A percentile compares a stretch with the other conserved stretches of the same genome.
Conservation (phyloP, 2,329 filamentous ascomycete species). For the Leptoxyphium fumago region DNA sequence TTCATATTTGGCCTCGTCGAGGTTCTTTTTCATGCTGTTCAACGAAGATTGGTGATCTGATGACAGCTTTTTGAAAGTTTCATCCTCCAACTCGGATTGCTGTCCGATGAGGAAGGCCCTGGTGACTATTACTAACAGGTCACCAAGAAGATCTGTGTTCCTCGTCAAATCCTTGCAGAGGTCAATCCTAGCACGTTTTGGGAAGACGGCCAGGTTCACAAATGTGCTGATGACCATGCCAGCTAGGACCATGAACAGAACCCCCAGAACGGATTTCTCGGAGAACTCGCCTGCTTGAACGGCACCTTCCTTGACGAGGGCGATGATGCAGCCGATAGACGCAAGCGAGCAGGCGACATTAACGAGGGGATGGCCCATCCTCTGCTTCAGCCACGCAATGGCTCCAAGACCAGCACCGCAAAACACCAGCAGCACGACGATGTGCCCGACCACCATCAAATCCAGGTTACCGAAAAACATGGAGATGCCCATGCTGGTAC, state of each 20-base stretch:
- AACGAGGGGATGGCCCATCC: conserved; percentile 24
- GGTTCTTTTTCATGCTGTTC: conserved; percentile 55
- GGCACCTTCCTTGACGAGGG: conserved; percentile 81
- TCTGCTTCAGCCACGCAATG: conserved; percentile 38
- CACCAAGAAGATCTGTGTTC: conserved; percentile 59
- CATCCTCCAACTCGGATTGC: conserved; percentile 58
- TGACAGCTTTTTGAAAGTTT: conserved; percentile 45
- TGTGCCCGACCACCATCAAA: conserved; percentile 57
- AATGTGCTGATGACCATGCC: conserved; percentile 57
- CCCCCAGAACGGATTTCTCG: conserved; percentile 64
- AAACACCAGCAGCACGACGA: conserved; percentile 66
- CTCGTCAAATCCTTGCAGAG: conserved; percentile 60
- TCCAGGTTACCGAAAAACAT: conserved; percentile 59
- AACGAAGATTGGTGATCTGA: conserved; percentile 52
- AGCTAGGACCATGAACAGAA: conserved; percentile 71
- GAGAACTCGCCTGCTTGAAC: conserved; percentile 73
- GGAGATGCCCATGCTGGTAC: conserved; percentile 79
- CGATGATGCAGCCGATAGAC: conserved; percentile 75
- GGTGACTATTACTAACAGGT: conserved; percentile 70
- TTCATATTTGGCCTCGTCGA: conserved; percentile 78
- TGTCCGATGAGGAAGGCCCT: conserved; percentile 70
- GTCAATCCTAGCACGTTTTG: conserved; percentile 58
- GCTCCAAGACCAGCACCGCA: conserved; percentile 77
- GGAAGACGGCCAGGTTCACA: conserved; percentile 65
- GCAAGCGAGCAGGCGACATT: conserved; percentile 60